Percentiles rank a stretch among this genome's conserved stretches.
phyloP scores from a whole-genome alignment of 2,329 filamentous ascomycete genomes.

The Zelopaecilomyces penicillatus region DNA sequence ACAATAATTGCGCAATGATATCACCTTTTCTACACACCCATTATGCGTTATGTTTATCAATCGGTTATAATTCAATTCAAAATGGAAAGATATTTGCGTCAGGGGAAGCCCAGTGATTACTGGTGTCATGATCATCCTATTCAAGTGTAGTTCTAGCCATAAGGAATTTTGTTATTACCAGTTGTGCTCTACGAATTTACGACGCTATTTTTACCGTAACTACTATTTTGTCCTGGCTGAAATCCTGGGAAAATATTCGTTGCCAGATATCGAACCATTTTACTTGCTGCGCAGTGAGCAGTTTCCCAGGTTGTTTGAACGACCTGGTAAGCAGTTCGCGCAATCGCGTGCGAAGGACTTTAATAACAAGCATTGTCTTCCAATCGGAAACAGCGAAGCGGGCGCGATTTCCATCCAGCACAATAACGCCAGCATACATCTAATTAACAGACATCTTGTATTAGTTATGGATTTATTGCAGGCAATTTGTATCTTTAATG shows the following conservation, averaged over 20 bases:
- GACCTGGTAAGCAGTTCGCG: slow-evolving; percentile 65
- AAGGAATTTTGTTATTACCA: no score
- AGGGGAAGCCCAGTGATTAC: neutral
- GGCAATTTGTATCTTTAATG: no score
- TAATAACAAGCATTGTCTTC: slow-evolving; percentile 86
- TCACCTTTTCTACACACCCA: no score
- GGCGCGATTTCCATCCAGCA: slow-evolving; percentile 79
- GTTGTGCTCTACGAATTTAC: no score
- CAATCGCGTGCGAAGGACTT: slow-evolving; percentile 64
- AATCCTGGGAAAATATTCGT: slow-evolving; percentile 54
- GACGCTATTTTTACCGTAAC: no score
- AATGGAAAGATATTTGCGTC: no score
- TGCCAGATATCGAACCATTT: slow-evolving; percentile 71
- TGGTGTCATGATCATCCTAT: neutral
- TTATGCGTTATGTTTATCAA: no score
- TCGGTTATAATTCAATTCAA: no score
- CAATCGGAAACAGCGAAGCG: slow-evolving; percentile 79
- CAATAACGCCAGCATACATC: slow-evolving; percentile 79
- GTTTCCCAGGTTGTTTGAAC: slow-evolving; percentile 59
- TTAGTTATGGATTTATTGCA: neutral
- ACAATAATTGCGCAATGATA: no score
- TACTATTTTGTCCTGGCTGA: slow-evolving; percentile 22
- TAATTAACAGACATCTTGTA: slow-evolving; percentile 23
- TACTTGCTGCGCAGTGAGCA: slow-evolving; percentile 57
- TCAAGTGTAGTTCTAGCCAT: no score